These are phyloP conservation scores for Bifiguratus adelaidae DNA, from an alignment of 192 early-diverging fungal species.

Conservation along the genomic window DNA sequence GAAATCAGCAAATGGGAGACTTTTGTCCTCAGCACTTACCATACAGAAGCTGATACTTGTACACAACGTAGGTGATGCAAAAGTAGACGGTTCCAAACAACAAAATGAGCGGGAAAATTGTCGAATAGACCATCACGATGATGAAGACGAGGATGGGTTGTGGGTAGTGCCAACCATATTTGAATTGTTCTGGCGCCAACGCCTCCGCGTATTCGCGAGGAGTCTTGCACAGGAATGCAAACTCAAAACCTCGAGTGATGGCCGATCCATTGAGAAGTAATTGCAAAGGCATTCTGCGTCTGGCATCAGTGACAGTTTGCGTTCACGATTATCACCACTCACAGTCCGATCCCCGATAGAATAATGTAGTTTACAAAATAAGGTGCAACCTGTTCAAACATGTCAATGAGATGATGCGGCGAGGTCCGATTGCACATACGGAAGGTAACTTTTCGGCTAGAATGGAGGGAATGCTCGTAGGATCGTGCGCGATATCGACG, in stretches of 20 bases:
- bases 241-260: constrained; percentile 36
- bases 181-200: constrained; percentile 54
- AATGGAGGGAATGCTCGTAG: constrained; percentile 39
- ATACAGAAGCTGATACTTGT: constrained; percentile 71
- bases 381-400: constrained; percentile 57
- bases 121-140: constrained; percentile 67
- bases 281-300: constrained; percentile 46
- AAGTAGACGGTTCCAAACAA: constrained; percentile 60
- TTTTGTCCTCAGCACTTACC: constrained; percentile 10
- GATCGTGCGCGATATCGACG: constrained; percentile 50
- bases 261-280: constrained; percentile 57
- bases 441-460: constrained; percentile 57
- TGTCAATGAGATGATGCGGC: no score
- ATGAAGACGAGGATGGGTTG: constrained; percentile 62
- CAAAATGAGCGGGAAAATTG: constrained; percentile 62
- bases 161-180: constrained; percentile 61
- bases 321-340: neutral
- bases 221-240: constrained; percentile 54
- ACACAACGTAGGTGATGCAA: constrained; percentile 48
- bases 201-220: constrained; percentile 72
- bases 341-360: constrained; percentile 56
- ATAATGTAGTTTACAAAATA: constrained; percentile 72
- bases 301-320: constrained; percentile 19
- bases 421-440: constrained; percentile 11
- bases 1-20: neutral